Conservation (phyloP, 768 basidiomycete genomes). For the Punctularia strigosozonata region DNA sequence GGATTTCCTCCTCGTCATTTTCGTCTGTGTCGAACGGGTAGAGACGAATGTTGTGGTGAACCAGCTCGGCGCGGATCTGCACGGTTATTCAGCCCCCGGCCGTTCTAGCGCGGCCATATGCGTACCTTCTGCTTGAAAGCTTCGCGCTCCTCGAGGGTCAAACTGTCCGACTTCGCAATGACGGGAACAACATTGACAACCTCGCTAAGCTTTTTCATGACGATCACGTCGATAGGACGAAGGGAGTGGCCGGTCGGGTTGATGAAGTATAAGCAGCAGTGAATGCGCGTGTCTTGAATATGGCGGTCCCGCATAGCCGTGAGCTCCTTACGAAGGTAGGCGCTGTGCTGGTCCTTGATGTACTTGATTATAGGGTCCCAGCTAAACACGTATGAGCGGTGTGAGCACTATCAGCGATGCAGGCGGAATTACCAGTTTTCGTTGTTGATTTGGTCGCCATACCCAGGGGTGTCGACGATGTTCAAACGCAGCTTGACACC, state of each 20-base stretch:
- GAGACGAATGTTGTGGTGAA: constrained; percentile 83
- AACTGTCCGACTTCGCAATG: constrained; percentile 92
- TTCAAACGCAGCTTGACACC: constrained; percentile 90
- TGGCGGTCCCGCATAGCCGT: constrained; percentile 98
- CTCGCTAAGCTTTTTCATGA: constrained; percentile 98
- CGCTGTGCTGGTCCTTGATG: constrained; percentile 98
- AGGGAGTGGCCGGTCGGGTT: constrained; percentile 97
- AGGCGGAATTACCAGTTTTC: constrained; percentile 66
- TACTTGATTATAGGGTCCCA: constrained; percentile 99
- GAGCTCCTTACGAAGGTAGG: constrained; percentile 96
- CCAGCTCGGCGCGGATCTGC: constrained; percentile 87
- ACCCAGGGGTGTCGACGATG: constrained; percentile 98
- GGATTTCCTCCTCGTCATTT: constrained; percentile 83
- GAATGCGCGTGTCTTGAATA: constrained; percentile 97
- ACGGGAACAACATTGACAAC: constrained; percentile 99
- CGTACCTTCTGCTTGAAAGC: constrained; percentile 85
- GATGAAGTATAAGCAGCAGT: constrained; percentile 98
- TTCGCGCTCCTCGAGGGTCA: constrained; percentile 88
- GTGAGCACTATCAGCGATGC: background rate
- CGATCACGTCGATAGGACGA: constrained; percentile 93
- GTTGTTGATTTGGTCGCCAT: constrained; percentile 98
- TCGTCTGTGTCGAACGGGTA: constrained; percentile 98
- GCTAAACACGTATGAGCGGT: constrained; percentile 26
- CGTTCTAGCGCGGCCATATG: constrained; percentile 1
- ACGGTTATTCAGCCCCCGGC: background rate